These are phyloP conservation scores for Chytriomyces confervae DNA, from an alignment of 192 early-diverging fungal genomes.

Conservation along the genomic window DNA sequence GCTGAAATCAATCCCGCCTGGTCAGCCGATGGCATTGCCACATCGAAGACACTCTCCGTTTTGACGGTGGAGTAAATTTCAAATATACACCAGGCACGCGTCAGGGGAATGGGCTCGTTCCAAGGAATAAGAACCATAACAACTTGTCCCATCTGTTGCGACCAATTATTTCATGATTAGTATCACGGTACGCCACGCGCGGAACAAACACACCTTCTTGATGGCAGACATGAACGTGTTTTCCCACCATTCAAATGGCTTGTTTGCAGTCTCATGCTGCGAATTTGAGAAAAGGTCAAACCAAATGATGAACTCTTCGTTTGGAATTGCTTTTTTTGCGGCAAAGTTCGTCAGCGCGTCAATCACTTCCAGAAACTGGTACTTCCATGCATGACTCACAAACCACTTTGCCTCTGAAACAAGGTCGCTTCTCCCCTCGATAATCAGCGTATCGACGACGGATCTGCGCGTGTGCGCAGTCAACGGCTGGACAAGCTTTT, in stretches of 20 bases:
- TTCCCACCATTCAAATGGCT: conserved; percentile 26
- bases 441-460: background rate
- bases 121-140: conserved; percentile 30
- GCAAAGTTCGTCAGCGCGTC: conserved; percentile 22
- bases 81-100: conserved; percentile 39
- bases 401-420: conserved; percentile 17
- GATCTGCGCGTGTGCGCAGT: background rate
- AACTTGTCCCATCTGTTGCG: conserved; percentile 16
- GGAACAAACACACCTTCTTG: too few species aligned
- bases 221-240: conserved; percentile 20
- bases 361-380: conserved; percentile 23
- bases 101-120: conserved; percentile 27
- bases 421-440: background rate
- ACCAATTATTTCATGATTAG: too few species aligned
- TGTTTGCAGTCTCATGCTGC: conserved; percentile 18
- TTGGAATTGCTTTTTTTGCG: background rate
- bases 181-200: too few species aligned
- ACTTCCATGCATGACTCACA: conserved; percentile 31
- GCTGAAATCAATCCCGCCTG: background rate
- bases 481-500: too few species aligned
- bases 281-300: conserved; percentile 38
- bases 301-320: conserved; percentile 12
- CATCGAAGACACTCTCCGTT: conserved; percentile 27
- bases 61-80: conserved; percentile 24
- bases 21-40: conserved; percentile 6